These are phyloP conservation scores for Pyrrhoderma lamaoense DNA, from an alignment of 1,284 basidiomycete genomes.

Conservation along the genomic window DNA sequence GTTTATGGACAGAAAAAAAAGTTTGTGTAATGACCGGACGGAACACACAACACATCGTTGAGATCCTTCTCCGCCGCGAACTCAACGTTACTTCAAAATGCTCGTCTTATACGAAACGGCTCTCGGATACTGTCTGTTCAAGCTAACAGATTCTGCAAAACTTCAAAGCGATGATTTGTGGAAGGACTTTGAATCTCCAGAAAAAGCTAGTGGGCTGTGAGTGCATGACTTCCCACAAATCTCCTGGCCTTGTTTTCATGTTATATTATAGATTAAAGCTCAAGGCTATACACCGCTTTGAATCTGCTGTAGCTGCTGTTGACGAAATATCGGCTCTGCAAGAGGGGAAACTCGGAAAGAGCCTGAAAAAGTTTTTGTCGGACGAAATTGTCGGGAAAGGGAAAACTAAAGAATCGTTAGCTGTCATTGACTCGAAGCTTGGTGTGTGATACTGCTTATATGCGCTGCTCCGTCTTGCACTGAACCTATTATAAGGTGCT, in stretches of 20 bases:
- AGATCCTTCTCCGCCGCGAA: conserved; percentile 38
- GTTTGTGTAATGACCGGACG: too few relatives aligned
- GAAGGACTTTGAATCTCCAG: conserved; percentile 89
- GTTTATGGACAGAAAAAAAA: too few relatives aligned
- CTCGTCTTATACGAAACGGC: conserved; percentile 81
- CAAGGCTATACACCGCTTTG: conserved; percentile 93
- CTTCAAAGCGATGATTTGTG: conserved; percentile 80
- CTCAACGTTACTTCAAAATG: conserved; percentile 47
- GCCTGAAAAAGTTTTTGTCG: conserved; percentile 88
- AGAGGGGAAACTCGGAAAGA: conserved; percentile 88
- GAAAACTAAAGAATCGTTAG: conserved; percentile 81
- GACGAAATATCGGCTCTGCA: conserved; percentile 94
- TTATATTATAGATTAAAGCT: conserved; percentile 68
- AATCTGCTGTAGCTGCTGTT: conserved; percentile 96
- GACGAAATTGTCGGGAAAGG: conserved; percentile 84
- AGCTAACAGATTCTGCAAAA: conserved; percentile 87
- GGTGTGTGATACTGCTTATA: conserved; percentile 44
- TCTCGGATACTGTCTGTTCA: conserved; percentile 97
- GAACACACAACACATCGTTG: conserved; percentile 17
- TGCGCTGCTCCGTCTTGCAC: conserved; percentile 2
- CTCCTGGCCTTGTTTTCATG: conserved; percentile 3
- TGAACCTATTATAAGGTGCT: conserved; percentile 36
- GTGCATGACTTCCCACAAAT: conserved; percentile 28
- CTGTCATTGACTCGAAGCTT: conserved; percentile 88
- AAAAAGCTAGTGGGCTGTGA: conserved; percentile 87